Evolutionary conservation across 1,139 yeast genomes (phyloP).

Genomic region (Candida anutae): DNA sequence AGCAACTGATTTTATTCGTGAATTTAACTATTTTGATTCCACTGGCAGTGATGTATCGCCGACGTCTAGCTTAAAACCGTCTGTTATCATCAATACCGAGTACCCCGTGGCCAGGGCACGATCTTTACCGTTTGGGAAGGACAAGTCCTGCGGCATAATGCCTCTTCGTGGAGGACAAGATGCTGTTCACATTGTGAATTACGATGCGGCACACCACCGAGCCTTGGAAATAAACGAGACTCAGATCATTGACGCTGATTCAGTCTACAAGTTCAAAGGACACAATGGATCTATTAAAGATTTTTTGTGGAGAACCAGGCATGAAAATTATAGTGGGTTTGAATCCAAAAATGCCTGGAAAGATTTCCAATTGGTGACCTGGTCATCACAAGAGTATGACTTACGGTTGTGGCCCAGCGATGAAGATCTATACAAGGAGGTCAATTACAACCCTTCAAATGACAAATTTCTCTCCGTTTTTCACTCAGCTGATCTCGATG

Average conservation of each 20-base stretch:
- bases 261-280: constrained; percentile 64
- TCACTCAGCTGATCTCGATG: constrained; percentile 14
- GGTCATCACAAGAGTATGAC: constrained; percentile 82
- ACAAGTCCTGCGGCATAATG: constrained; percentile 71
- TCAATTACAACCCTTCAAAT: constrained; percentile 44
- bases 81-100: constrained; percentile 56
- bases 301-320: constrained; percentile 74
- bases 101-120: constrained; percentile 89
- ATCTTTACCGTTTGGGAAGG: constrained; percentile 81
- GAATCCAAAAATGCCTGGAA: constrained; percentile 52
- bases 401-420: constrained; percentile 75
- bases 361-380: constrained; percentile 84
- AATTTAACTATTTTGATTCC: constrained; percentile 18
- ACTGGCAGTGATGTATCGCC: constrained; percentile 6
- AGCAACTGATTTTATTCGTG: constrained; percentile 10
- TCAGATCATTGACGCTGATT: constrained; percentile 20
- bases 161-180: constrained; percentile 85
- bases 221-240: constrained; percentile 21
- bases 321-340: constrained; percentile 27
- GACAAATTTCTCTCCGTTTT: constrained; percentile 19
- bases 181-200: constrained; percentile 60
- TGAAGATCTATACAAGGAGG: constrained; percentile 49
- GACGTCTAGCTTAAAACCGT: constrained; percentile 28
- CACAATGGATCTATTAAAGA: constrained; percentile 82
- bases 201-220: constrained; percentile 39